Percentiles rank a stretch among this genome's conserved stretches.
Evolutionary conservation across 2,329 filamentous ascomycete genomes (phyloP).

Genomic region (Pyrenophora teres): DNA sequence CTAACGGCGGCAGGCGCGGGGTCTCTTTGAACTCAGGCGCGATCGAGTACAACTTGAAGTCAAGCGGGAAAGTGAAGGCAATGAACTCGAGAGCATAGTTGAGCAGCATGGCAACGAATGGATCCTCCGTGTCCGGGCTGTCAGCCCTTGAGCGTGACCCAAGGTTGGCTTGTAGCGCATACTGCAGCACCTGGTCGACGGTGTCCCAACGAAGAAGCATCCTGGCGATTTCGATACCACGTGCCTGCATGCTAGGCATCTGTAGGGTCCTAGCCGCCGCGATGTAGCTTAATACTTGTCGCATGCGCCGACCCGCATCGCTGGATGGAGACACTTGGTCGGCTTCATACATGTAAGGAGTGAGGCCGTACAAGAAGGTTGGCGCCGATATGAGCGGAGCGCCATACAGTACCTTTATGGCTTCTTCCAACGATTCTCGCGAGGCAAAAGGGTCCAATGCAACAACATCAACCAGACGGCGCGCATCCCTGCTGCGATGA

Average conservation of each 20-base stretch:
- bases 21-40: slow-evolving; percentile 54
- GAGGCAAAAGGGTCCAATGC: slow-evolving; percentile 36
- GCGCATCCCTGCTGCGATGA: slow-evolving; percentile 32
- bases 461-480: slow-evolving; percentile 34
- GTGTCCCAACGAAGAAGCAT: slow-evolving; percentile 66
- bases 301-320: slow-evolving; percentile 44
- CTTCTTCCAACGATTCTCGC: slow-evolving; percentile 40
- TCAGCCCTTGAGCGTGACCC: slow-evolving; percentile 14
- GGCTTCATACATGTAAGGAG: slow-evolving; percentile 30
- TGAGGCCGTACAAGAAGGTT: slow-evolving; percentile 37
- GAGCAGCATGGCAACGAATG: slow-evolving; percentile 61
- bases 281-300: slow-evolving; percentile 61
- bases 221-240: slow-evolving; percentile 64
- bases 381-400: slow-evolving; percentile 36
- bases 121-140: slow-evolving; percentile 54
- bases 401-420: slow-evolving; percentile 45
- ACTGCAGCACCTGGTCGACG: slow-evolving; percentile 64
- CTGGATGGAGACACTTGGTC: slow-evolving; percentile 28
- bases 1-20: slow-evolving; percentile 52
- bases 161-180: slow-evolving; percentile 55
- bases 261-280: slow-evolving; percentile 65
- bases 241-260: slow-evolving; percentile 59
- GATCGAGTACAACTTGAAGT: slow-evolving; percentile 63
- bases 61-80: slow-evolving; percentile 62
- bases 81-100: slow-evolving; percentile 63